phyloP scores from a whole-genome alignment of 768 basidiomycete genomes.

The Phylloporus arenicola region DNA sequence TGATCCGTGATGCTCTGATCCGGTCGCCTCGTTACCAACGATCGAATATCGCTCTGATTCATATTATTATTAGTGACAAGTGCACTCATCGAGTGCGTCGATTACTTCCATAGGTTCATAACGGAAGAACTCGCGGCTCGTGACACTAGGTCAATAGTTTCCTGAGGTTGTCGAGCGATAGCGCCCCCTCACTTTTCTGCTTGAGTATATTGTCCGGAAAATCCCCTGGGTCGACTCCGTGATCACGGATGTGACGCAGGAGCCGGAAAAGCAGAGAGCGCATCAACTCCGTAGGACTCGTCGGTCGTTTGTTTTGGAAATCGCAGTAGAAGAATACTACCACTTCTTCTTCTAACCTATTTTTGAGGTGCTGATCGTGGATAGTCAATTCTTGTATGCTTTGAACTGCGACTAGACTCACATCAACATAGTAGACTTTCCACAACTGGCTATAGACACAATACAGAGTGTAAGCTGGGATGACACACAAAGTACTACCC shows the following conservation, averaged over 20 bases:
- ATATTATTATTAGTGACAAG: no score
- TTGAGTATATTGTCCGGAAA: not conserved
- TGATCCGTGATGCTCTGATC: no score
- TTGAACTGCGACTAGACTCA: no score
- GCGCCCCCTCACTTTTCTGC: not conserved
- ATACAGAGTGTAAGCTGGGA: not conserved
- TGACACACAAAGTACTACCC: not conserved
- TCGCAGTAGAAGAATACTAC: slow-evolving; percentile 4
- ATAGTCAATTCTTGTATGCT: no score
- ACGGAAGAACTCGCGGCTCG: no score
- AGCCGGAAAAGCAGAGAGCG: slow-evolving; percentile 1
- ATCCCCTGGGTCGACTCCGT: not conserved
- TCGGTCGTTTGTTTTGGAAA: not conserved
- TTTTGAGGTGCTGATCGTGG: not conserved
- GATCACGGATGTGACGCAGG: not conserved
- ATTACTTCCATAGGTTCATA: no score
- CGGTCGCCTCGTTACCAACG: no score
- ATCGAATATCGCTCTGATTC: no score
- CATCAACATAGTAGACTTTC: slow-evolving; percentile 1
- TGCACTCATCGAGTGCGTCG: no score
- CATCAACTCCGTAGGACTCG: not conserved
- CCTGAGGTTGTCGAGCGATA: not conserved
- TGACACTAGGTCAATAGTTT: no score
- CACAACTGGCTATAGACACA: not conserved
- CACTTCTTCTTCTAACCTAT: not conserved